A percentile compares a stretch with the other conserved stretches of the same genome.
Conservation (phyloP, 495 filamentous ascomycete species). For the Parathielavia appendiculata region DNA sequence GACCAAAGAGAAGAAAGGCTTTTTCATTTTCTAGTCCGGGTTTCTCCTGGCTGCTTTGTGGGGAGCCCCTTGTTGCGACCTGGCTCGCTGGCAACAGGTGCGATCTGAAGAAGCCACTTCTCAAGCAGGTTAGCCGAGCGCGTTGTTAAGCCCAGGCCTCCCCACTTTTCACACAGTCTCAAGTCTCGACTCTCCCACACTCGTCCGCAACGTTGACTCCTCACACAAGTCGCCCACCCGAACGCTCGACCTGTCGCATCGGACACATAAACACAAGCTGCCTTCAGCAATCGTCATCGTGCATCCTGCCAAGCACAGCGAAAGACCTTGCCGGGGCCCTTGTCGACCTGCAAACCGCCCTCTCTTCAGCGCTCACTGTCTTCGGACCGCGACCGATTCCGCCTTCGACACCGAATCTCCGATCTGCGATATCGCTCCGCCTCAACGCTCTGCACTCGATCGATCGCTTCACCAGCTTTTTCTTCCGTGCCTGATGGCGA, state of each 20-base stretch:
- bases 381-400: neutral
- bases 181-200: neutral
- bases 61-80: conserved; percentile 10
- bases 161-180: neutral
- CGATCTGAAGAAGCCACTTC: conserved; percentile 14
- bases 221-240: neutral
- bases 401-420: neutral
- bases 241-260: neutral
- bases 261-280: neutral
- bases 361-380: neutral
- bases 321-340: neutral
- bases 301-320: neutral
- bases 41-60: conserved; percentile 10
- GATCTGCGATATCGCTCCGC: conserved; percentile 7
- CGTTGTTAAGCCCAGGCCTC: conserved; percentile 15
- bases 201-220: neutral
- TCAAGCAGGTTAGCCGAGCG: conserved; percentile 15
- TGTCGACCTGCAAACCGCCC: neutral
- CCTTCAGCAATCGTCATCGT: conserved; percentile 1
- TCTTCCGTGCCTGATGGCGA: conserved; percentile 7
- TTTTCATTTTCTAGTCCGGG: neutral
- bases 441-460: neutral
- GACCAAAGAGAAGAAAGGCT: neutral
- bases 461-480: neutral
- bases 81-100: conserved; percentile 4